phyloP scores from a whole-genome alignment of 768 basidiomycete genomes.

The Kwoniella mangroviensis region DNA sequence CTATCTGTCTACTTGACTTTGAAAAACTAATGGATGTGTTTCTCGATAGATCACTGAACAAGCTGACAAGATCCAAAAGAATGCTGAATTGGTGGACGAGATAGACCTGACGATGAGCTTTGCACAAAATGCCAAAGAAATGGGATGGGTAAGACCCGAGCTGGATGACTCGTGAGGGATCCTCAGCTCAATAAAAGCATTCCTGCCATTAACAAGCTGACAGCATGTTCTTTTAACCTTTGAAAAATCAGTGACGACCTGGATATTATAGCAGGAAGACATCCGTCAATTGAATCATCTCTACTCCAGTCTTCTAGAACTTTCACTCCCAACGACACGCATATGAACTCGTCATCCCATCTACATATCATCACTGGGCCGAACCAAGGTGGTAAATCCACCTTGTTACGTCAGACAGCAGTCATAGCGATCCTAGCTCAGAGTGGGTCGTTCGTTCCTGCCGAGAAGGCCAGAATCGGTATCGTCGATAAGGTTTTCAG shows the following conservation, averaged over 20 bases:
- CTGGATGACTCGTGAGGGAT: constrained; percentile 70
- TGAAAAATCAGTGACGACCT: constrained; percentile 63
- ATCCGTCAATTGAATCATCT: constrained; percentile 90
- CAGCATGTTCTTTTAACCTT: too few species aligned
- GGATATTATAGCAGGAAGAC: constrained; percentile 77
- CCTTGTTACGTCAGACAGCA: constrained; percentile 86
- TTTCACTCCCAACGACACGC: constrained; percentile 83
- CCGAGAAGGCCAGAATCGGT: constrained; percentile 76
- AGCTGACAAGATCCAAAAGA: constrained; percentile 67
- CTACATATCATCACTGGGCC: constrained; percentile 90
- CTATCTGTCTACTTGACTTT: too few species aligned
- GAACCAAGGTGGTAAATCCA: constrained; percentile 83
- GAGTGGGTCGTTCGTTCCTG: constrained; percentile 90
- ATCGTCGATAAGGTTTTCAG: constrained; percentile 90
- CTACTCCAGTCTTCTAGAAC: constrained; percentile 66
- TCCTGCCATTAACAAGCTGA: neutral
- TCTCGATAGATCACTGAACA: constrained; percentile 67
- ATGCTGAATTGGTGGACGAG: constrained; percentile 81
- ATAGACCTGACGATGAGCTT: constrained; percentile 83
- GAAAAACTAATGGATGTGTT: too few species aligned
- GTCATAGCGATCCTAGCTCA: constrained; percentile 89
- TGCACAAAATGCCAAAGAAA: constrained; percentile 75
- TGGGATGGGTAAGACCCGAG: constrained; percentile 73
- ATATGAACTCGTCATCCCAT: constrained; percentile 66
- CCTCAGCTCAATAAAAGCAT: neutral